Evolutionary conservation across 2,329 filamentous ascomycete genomes (phyloP), one percentile per base, ranked within the genome.

Genomic region (Penicillium sp.): DNA sequence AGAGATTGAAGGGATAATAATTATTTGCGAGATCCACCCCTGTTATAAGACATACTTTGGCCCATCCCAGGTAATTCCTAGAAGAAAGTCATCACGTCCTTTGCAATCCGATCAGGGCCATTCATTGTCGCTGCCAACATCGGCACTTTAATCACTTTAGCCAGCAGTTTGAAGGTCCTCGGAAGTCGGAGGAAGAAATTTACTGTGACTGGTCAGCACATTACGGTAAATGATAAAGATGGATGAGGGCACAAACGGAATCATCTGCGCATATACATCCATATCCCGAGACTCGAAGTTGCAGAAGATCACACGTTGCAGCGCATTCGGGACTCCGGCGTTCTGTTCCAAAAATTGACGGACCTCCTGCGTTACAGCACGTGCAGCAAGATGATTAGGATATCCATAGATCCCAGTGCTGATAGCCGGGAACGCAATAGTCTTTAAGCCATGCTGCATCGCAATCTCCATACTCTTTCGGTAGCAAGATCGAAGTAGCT

Each of bases 331-430:
- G 64, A 69, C 78, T 62, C 62, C 75, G 58, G 60, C 76, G 44
- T 71, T 70, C 9, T 66, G 65, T 10, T 80, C 78, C 21, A 88
- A 63, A 67, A 85, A 87, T 37, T 72, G 73, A 49, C 80, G 77
- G 40, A 86, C 83, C 33, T 84, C 83, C 28, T 81, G 77, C 48
- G 89, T 81, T 1, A 91, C 94, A 9, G 88, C 81, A n/a, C 79
- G 71, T 0, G 91, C 91, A 1, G 93, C 94, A 36, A 87, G 82
- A 1, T 69, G 60, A 63, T 85, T 89, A 0, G 93, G 93, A 69
- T 95, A 97, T 1, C 91, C 91, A 69, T 96, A 97, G 1, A 96
- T 73, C 0, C 93, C 94, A 1, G 93, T 97, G 68, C 92, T 96
- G 55, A 97, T 82, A 18, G 86, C 88, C 36, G 87, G 86, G 65